phyloP scores from a whole-genome alignment of 495 filamentous ascomycete species.

The Aspergillus funiculosus region DNA sequence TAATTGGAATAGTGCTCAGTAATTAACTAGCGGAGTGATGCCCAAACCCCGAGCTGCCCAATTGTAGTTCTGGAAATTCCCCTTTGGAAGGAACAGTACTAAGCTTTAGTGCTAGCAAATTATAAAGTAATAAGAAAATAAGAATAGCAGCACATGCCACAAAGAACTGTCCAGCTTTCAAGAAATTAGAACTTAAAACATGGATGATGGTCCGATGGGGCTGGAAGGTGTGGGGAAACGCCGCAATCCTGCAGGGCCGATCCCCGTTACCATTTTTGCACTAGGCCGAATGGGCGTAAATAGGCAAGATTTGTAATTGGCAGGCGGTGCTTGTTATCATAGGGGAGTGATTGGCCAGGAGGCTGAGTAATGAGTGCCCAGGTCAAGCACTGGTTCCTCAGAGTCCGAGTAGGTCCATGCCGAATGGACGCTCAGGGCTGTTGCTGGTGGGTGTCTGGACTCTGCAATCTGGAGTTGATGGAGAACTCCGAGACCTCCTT shows the following conservation, averaged over 20 bases:
- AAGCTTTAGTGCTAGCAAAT: too few species aligned
- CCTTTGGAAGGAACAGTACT: too few species aligned
- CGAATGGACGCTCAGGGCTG: too few species aligned
- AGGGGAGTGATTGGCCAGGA: conserved; percentile 21
- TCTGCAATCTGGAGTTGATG: too few species aligned
- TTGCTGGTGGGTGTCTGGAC: too few species aligned
- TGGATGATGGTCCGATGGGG: too few species aligned
- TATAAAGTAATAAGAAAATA: too few species aligned
- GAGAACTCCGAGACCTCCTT: too few species aligned
- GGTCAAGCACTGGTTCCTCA: neutral
- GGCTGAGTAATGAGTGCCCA: neutral
- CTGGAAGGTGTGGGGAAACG: conserved; percentile 21
- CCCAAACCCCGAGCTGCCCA: conserved; percentile 4
- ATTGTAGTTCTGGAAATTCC: too few species aligned
- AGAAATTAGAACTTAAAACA: conserved; percentile 2
- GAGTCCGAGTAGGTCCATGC: conserved; percentile 1
- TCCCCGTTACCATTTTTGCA: conserved; percentile 26
- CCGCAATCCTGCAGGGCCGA: conserved; percentile 28
- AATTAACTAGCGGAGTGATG: conserved; percentile 5
- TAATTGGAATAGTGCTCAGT: neutral
- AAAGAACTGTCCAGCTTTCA: neutral
- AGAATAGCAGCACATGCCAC: too few species aligned
- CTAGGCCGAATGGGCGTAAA: conserved; percentile 19
- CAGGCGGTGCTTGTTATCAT: conserved; percentile 19
- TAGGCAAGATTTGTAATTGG: conserved; percentile 21